Evolutionary conservation across 2,329 filamentous ascomycete species (phyloP).

Genomic region (Curvularia eragrostidis): DNA sequence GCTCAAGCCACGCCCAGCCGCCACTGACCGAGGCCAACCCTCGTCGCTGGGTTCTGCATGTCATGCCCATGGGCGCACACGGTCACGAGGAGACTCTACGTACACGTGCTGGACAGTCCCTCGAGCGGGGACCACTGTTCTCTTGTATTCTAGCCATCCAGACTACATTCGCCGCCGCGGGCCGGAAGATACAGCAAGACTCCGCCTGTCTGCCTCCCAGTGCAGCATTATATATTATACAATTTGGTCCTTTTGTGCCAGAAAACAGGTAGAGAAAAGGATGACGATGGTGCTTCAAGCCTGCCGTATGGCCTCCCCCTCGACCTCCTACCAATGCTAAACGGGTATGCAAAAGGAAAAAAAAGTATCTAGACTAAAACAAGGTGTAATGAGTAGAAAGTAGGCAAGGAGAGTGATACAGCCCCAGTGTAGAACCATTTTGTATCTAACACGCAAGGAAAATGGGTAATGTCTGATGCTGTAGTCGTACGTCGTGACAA

Average conservation of each 20-base stretch:
- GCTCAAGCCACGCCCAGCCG: constrained; percentile 8
- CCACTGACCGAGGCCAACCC: neutral
- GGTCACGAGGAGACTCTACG: neutral
- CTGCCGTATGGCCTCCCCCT: constrained; percentile 13
- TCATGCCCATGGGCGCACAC: neutral
- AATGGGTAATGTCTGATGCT: constrained; percentile 18
- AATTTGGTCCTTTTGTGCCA: constrained; percentile 12
- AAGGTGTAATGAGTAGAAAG: constrained; percentile 4
- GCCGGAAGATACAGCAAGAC: constrained; percentile 6
- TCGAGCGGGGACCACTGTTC: neutral
- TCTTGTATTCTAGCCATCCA: constrained; percentile 7
- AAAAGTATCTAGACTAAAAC: constrained; percentile 11
- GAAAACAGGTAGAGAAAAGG: constrained; percentile 6
- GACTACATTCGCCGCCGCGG: constrained; percentile 5
- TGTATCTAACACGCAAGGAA: constrained; percentile 17
- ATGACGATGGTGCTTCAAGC: constrained; percentile 18
- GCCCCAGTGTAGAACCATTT: constrained; percentile 13
- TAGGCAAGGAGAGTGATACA: constrained; percentile 14
- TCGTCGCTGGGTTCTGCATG: too few species aligned
- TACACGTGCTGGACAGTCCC: neutral
- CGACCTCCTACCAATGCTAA: constrained; percentile 4
- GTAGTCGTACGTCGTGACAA: constrained; percentile 20
- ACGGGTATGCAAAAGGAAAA: constrained; percentile 21
- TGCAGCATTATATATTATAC: constrained; percentile 44
- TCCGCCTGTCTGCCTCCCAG: constrained; percentile 10